These are phyloP conservation scores for Umbelopsis vinacea DNA, from an alignment of 192 early-diverging fungal species.

Conservation along the genomic window DNA sequence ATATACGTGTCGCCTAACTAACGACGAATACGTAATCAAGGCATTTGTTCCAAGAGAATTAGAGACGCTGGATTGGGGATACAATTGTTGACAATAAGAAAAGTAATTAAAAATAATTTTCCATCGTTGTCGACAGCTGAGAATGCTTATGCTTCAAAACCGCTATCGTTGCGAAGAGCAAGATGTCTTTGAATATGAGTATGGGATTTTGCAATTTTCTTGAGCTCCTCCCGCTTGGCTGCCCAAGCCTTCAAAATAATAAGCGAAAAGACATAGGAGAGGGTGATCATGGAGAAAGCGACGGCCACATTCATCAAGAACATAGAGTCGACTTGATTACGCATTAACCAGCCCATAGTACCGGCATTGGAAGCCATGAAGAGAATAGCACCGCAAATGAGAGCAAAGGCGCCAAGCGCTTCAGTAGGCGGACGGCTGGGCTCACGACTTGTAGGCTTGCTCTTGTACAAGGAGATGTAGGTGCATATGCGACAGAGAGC, in stretches of 20 bases:
- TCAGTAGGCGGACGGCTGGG: constrained; percentile 39
- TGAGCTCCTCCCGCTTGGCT: constrained; percentile 29
- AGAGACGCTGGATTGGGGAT: not conserved
- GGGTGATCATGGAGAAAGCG: constrained; percentile 36
- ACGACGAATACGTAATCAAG: no score
- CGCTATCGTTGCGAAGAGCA: constrained; percentile 5
- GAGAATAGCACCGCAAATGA: constrained; percentile 37
- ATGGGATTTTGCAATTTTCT: constrained; percentile 16
- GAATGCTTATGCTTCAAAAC: not conserved
- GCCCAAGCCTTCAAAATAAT: constrained; percentile 43
- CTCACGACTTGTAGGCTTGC: constrained; percentile 2
- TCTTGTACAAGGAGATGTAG: constrained; percentile 34
- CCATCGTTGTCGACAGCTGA: not conserved
- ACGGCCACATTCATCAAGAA: constrained; percentile 46
- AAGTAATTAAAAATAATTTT: no score
- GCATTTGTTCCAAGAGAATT: not conserved
- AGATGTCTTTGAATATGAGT: not conserved
- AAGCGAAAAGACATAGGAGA: constrained; percentile 32
- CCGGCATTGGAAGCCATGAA: constrained; percentile 47
- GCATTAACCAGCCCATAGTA: constrained; percentile 36
- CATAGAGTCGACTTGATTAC: constrained; percentile 36
- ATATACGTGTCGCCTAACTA: not conserved
- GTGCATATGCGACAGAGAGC: constrained; percentile 36
- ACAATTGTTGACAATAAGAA: no score
- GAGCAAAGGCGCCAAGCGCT: constrained; percentile 32